phyloP scores from a whole-genome alignment of 2,329 filamentous ascomycete species.

The Fusarium concolor region DNA sequence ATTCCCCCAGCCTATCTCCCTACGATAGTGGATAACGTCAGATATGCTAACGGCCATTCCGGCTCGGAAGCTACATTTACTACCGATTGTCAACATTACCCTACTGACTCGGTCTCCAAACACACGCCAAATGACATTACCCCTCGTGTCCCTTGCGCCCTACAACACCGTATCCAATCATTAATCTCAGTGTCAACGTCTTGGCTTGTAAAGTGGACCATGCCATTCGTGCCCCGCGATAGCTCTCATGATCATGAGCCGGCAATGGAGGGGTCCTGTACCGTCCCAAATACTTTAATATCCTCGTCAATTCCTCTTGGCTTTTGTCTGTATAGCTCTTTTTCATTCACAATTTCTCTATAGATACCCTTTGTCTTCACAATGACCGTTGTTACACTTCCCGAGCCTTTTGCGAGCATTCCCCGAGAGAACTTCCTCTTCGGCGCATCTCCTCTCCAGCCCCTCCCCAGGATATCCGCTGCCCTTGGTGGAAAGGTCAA shows the following conservation, averaged over 20 bases:
- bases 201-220: constrained; percentile 31
- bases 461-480: constrained; percentile 71
- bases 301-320: neutral
- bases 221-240: constrained; percentile 28
- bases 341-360: neutral
- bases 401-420: constrained; percentile 72
- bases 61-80: constrained; percentile 35
- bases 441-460: constrained; percentile 75
- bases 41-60: constrained; percentile 12
- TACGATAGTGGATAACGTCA: constrained; percentile 6
- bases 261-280: constrained; percentile 27
- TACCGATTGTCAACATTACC: constrained; percentile 11
- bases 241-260: constrained; percentile 32
- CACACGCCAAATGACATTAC: constrained; percentile 23
- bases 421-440: constrained; percentile 72
- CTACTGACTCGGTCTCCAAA: constrained; percentile 24
- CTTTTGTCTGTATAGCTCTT: neutral
- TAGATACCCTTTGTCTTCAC: constrained; percentile 15
- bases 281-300: neutral
- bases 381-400: constrained; percentile 59
- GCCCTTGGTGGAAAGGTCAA: constrained; percentile 69
- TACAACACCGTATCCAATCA: constrained; percentile 31
- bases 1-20: constrained; percentile 17
- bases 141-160: constrained; percentile 42
- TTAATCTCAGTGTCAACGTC: neutral